Conservation (phyloP, 441 rosid genomes). For the Adansonia rubrostipa region DNA sequence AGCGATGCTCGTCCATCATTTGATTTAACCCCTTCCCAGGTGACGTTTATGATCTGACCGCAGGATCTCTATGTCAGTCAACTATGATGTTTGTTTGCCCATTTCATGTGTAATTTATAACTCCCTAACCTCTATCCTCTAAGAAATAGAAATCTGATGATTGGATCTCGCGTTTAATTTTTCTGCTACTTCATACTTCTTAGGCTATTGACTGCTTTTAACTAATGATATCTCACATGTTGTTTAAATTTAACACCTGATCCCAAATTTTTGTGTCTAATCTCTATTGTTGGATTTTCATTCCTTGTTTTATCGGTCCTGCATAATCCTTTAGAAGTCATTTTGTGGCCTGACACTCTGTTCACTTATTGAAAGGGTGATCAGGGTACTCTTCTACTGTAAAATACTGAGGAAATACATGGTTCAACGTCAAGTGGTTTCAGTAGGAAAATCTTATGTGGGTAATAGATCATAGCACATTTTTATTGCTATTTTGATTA, state of each 20-base stretch:
- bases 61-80: too few relatives aligned
- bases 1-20: conserved; percentile 81
- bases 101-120: background rate
- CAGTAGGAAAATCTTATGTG: background rate
- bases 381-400: background rate
- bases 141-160: background rate
- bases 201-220: background rate
- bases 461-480: background rate
- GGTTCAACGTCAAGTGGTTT: background rate
- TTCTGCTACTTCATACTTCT: background rate
- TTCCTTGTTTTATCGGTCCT: background rate
- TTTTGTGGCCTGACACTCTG: background rate
- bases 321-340: background rate
- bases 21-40: conserved; percentile 93
- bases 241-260: background rate
- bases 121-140: background rate
- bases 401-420: background rate
- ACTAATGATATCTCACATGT: background rate
- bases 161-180: background rate
- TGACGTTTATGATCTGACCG: conserved; percentile 24
- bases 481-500: background rate
- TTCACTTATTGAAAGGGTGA: conserved; percentile 3
- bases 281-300: background rate
- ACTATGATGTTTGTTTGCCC: background rate
- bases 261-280: background rate